phyloP scores from a whole-genome alignment of 306 rosid species.

The Boehmeria nivea region DNA sequence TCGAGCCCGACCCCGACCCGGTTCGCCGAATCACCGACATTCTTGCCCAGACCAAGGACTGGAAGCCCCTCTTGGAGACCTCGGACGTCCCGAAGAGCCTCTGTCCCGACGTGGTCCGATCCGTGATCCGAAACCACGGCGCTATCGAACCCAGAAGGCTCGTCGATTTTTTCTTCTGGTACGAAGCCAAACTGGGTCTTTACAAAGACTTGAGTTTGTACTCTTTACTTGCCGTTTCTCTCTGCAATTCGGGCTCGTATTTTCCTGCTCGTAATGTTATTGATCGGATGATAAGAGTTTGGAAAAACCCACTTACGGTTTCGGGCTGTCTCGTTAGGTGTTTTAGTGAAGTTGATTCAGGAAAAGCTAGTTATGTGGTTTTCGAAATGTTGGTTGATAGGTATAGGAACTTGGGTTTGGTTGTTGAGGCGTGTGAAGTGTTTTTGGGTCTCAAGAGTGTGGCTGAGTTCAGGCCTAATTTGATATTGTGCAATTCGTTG shows the following conservation, averaged over 20 bases:
- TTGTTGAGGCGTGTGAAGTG: conserved; percentile 37
- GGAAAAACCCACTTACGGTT: conserved; percentile 29
- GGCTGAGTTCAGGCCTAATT: conserved; percentile 28
- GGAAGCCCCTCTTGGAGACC: conserved; percentile 29
- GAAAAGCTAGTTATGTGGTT: conserved; percentile 11
- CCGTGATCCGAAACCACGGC: conserved; percentile 28
- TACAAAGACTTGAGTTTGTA: conserved; percentile 18
- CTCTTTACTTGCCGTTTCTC: conserved; percentile 38
- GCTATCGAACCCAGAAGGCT: conserved; percentile 34
- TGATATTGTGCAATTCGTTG: conserved; percentile 37
- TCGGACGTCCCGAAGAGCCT: conserved; percentile 24
- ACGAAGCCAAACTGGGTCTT: conserved; percentile 34
- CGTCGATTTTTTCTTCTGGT: conserved; percentile 45
- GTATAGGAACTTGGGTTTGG: conserved; percentile 29
- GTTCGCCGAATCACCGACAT: conserved; percentile 35
- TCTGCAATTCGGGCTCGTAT: conserved; percentile 35
- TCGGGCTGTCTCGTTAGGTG: conserved; percentile 28
- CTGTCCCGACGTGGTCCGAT: conserved; percentile 34
- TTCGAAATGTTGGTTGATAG: conserved; percentile 38
- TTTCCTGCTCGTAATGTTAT: conserved; percentile 30
- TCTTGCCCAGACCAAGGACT: conserved; percentile 26
- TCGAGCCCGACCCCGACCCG: too few species aligned
- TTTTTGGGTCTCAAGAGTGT: conserved; percentile 26
- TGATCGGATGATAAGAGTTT: conserved; percentile 29
- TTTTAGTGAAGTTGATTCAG: conserved; percentile 23